Base-by-base conservation (phyloP, 345 rosid genomes). In the Ailanthus altissimus region DNA sequence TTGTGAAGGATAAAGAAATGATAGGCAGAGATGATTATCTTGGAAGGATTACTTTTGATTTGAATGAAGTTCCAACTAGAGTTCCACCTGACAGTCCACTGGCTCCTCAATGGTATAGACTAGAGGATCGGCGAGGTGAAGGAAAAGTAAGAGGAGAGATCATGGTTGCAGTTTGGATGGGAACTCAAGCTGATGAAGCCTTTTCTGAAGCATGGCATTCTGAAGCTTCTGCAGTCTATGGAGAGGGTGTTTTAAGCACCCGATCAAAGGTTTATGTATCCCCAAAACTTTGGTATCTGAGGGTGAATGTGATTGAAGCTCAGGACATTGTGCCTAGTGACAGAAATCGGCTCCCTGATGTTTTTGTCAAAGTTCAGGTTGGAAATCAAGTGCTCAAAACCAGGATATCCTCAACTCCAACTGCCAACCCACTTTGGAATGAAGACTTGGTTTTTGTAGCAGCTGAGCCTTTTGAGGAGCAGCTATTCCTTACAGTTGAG, bases 401-500 rank as follows among this genome's bases (percentile, higher is more conserved):
- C 23, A 88, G 65, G 78, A 80, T 82, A 3, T 82, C 89, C 67
- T 84, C 93, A 2, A 77, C 75, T 45, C 82, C 77, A 63, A 93
- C 94, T 0, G 23, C 85, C 18, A 90, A 85, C 46, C 97, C 92
- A 0, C 46, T 87, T 1, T 94, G 97, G 98, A 91, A 94, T 72
- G 97, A 94, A 80, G 98, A 93, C 78, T 81, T 94, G 68, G 92
- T 94, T 18, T 94, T 93, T 43, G 98, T 94, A 20, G 94, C 78
- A 9, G 98, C 97, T n/a, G 98, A 94, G 79, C 98, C 98, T 28
- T 94, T 93, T 53, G 98, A 94, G 77, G 99, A 94, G 78, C 94
- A 85, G 73, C 84, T 94, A 64, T 58, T 86, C 32, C 82, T 93
- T 47, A 86, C 94, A 0, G 85, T 93, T 2, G 98, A 93, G 86